Conservation (phyloP, 1,139 yeast genomes). For the Geotrichum citri-aurantii region DNA sequence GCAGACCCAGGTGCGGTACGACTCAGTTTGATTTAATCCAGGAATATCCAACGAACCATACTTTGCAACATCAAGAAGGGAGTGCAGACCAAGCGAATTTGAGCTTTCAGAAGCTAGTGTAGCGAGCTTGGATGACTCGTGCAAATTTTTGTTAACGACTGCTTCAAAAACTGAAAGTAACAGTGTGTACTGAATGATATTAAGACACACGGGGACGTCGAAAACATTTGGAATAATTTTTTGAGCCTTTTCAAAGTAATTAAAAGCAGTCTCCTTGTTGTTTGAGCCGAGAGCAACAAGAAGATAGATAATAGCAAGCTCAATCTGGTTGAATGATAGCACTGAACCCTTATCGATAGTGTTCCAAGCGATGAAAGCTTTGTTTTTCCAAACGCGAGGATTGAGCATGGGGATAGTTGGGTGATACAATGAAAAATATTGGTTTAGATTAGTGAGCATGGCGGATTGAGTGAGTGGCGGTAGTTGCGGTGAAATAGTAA, state of each 20-base stretch:
- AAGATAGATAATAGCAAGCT: constrained; percentile 25
- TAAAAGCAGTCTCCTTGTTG: constrained; percentile 9
- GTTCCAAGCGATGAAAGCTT: constrained; percentile 25
- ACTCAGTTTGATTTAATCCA: constrained; percentile 10
- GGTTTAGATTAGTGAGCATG: constrained; percentile 24
- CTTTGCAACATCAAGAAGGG: not conserved
- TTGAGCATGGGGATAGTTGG: constrained; percentile 24
- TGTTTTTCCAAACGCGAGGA: constrained; percentile 22
- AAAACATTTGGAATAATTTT: constrained; percentile 8
- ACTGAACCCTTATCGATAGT: constrained; percentile 22
- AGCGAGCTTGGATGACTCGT: constrained; percentile 1
- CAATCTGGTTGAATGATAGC: constrained; percentile 18
- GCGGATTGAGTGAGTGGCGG: constrained; percentile 18
- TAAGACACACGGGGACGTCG: constrained; percentile 8
- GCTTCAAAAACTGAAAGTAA: not conserved
- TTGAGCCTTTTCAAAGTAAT: constrained; percentile 4
- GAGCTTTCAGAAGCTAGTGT: not conserved
- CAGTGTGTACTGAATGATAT: constrained; percentile 5
- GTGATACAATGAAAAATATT: constrained; percentile 22
- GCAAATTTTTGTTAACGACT: not conserved
- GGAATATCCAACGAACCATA: constrained; percentile 4
- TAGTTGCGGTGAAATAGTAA: not conserved
- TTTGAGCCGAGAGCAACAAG: constrained; percentile 22
- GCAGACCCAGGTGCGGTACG: constrained; percentile 9
- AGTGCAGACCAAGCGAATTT: not conserved